These are phyloP conservation scores for Fraxinus velutina DNA, from an alignment of 305 asterid species.

Conservation along the genomic window DNA sequence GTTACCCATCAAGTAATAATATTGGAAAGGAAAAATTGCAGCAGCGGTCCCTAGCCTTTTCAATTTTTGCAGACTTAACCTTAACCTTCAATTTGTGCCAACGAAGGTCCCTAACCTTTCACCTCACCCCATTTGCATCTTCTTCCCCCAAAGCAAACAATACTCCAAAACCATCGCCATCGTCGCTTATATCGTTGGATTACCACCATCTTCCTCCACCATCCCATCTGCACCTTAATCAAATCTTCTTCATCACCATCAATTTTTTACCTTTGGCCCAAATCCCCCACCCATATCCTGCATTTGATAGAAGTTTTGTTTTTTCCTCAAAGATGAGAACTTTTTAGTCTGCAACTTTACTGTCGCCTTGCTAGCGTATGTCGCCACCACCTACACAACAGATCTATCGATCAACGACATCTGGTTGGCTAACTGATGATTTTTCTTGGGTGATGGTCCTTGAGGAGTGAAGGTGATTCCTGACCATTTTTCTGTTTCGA, in stretches of 20 bases:
- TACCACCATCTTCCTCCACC: not conserved
- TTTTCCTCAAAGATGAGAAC: not conserved
- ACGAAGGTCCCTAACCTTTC: too few relatives aligned
- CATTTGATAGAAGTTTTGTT: not conserved
- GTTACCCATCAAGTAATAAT: not conserved
- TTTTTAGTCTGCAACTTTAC: not conserved
- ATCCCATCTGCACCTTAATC: slow-evolving; percentile 17
- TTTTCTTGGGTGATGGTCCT: not conserved
- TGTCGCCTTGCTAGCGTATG: not conserved
- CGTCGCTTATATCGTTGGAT: not conserved
- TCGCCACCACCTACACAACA: not conserved
- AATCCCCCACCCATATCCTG: not conserved
- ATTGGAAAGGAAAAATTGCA: not conserved
- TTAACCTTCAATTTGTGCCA: too few relatives aligned
- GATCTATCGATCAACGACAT: not conserved
- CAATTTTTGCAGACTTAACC: too few relatives aligned
- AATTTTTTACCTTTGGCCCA: not conserved
- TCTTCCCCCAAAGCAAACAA: too few relatives aligned
- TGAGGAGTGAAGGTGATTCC: too few relatives aligned
- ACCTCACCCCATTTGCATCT: too few relatives aligned
- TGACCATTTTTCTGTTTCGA: too few relatives aligned
- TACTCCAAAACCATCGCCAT: not conserved
- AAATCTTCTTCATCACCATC: not conserved
- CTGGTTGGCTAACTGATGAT: not conserved
- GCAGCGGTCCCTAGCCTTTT: too few relatives aligned